phyloP scores from a whole-genome alignment of 495 filamentous ascomycete genomes.

The Terfezia claveryi region DNA sequence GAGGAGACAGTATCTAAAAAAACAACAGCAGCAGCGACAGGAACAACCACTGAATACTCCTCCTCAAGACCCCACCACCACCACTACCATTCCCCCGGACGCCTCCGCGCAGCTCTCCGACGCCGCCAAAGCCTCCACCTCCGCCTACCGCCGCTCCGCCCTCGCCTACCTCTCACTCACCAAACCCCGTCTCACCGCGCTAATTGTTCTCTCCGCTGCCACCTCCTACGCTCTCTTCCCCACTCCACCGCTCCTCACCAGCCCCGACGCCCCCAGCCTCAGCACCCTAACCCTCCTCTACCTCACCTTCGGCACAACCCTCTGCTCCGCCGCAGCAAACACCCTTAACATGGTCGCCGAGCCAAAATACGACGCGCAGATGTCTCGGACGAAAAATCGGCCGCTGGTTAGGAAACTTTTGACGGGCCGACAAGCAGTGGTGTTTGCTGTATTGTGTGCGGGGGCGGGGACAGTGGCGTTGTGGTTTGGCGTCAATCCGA shows the following conservation, averaged over 20 bases:
- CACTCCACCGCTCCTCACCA: slow-evolving; percentile 50
- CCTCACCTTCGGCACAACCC: slow-evolving; percentile 70
- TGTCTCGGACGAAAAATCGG: slow-evolving; percentile 74
- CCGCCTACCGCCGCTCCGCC: slow-evolving; percentile 50
- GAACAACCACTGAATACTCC: neutral
- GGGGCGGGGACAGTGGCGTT: slow-evolving; percentile 41
- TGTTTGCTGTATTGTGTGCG: slow-evolving; percentile 57
- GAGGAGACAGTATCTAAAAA: slow-evolving; percentile 3
- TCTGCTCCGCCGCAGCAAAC: slow-evolving; percentile 71
- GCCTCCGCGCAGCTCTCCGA: slow-evolving; percentile 62
- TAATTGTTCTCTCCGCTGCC: slow-evolving; percentile 79
- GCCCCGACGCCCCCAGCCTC: slow-evolving; percentile 56
- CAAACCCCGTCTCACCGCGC: slow-evolving; percentile 79
- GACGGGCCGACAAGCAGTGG: slow-evolving; percentile 44
- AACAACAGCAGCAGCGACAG: neutral
- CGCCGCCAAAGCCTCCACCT: slow-evolving; percentile 36
- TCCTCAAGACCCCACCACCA: neutral
- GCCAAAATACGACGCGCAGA: slow-evolving; percentile 69
- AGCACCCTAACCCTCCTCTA: slow-evolving; percentile 78
- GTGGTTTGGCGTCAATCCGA: slow-evolving; percentile 83
- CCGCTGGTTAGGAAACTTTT: slow-evolving; percentile 73
- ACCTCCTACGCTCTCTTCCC: slow-evolving; percentile 86
- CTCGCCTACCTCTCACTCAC: slow-evolving; percentile 80
- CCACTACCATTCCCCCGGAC: slow-evolving; percentile 41
- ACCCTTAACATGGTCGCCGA: slow-evolving; percentile 95